These are phyloP conservation scores for Boeremia lycopersici DNA, from an alignment of 2,329 filamentous ascomycete genomes.

Conservation along the genomic window DNA sequence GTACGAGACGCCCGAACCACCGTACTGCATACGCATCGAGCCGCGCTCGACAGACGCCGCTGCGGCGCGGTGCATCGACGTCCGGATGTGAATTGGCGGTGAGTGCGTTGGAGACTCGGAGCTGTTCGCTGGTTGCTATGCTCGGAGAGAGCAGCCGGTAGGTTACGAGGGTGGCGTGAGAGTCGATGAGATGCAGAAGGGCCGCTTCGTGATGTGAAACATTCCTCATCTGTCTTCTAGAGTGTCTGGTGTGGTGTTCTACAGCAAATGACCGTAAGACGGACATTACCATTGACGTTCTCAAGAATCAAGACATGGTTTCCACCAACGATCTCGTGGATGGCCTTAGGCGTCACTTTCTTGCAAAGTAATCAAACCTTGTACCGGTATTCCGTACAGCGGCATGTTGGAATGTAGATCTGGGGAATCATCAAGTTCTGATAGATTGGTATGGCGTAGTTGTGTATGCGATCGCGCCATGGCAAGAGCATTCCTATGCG, in stretches of 20 bases:
- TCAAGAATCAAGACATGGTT: background rate
- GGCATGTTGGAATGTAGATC: constrained; percentile 17
- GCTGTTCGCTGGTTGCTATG: constrained; percentile 9
- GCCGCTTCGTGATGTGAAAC: constrained; percentile 18
- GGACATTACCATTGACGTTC: constrained; percentile 2
- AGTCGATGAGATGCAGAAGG: constrained; percentile 9
- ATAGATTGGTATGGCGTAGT: constrained; percentile 13
- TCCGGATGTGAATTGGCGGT: constrained; percentile 11
- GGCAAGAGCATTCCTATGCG: constrained; percentile 17
- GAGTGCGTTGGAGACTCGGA: constrained; percentile 14
- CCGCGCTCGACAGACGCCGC: constrained; percentile 12
- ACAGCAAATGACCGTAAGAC: constrained; percentile 1
- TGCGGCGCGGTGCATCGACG: constrained; percentile 7
- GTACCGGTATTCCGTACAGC: constrained; percentile 10
- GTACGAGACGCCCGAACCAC: constrained; percentile 11
- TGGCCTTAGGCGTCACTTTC: constrained; percentile 15
- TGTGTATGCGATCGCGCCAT: constrained; percentile 15
- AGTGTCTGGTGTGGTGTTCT: background rate
- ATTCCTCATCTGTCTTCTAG: constrained; percentile 6
- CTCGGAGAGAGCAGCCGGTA: background rate
- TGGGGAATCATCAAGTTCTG: constrained; percentile 10
- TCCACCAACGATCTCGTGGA: constrained; percentile 9
- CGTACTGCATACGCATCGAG: constrained; percentile 8
- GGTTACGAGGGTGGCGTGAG: constrained; percentile 15
- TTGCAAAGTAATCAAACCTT: constrained; percentile 12